These are phyloP conservation scores for Anisodus tanguticus DNA, from an alignment of 257 asterid genomes.

Conservation along the genomic window DNA sequence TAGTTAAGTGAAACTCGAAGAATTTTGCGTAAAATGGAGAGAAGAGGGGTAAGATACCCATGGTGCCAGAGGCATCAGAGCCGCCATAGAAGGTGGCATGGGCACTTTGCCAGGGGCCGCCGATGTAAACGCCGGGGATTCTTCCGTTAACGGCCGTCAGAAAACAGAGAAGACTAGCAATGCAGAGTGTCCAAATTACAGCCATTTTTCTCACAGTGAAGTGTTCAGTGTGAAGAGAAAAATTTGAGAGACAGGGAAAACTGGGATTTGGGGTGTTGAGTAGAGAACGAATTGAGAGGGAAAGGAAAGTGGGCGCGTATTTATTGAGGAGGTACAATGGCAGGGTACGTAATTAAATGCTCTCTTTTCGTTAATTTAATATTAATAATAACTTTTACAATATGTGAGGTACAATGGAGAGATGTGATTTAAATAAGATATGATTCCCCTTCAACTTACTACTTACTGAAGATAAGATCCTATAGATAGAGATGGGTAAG, in stretches of 20 bases:
- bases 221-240: not conserved
- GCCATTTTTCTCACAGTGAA: constrained; percentile 26
- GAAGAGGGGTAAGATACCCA: constrained; percentile 52
- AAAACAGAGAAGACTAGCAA: constrained; percentile 48
- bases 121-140: constrained; percentile 65
- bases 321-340: constrained; percentile 47
- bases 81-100: constrained; percentile 97
- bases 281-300: constrained; percentile 40
- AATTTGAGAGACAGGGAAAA: not conserved
- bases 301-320: constrained; percentile 46
- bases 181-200: constrained; percentile 38
- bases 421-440: no score
- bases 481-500: no score
- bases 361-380: not conserved
- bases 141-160: constrained; percentile 42
- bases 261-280: constrained; percentile 4
- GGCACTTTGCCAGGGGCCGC: constrained; percentile 69
- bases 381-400: not conserved
- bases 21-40: not conserved
- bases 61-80: constrained; percentile 89
- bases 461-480: no score
- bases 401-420: not conserved
- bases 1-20: not conserved
- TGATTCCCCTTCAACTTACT: no score
- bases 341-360: constrained; percentile 36